Conservation (phyloP, 495 filamentous ascomycete genomes). For the Penicillium pulvis region DNA sequence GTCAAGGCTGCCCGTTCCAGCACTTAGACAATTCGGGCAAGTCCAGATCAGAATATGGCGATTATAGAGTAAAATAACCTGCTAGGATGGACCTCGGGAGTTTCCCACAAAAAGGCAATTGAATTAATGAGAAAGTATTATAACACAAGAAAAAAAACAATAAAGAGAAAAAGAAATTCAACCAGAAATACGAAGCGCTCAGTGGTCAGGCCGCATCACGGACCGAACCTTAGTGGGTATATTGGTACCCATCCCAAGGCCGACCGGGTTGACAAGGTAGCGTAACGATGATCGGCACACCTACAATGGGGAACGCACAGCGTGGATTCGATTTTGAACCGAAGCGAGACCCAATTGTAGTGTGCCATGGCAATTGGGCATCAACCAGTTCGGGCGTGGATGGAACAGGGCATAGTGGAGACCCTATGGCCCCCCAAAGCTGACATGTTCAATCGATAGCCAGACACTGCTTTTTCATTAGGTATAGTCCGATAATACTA, state of each 20-base stretch:
- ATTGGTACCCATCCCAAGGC: conserved; percentile 33
- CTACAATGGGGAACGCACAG: conserved; percentile 26
- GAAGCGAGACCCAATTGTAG: conserved; percentile 35
- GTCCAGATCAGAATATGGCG: conserved; percentile 28
- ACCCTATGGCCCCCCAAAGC: conserved; percentile 19
- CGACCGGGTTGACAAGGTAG: conserved; percentile 18
- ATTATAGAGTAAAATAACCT: background rate
- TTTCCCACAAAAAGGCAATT: conserved; percentile 4
- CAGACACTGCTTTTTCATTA: conserved; percentile 24
- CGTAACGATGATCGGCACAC: conserved; percentile 24
- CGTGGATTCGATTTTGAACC: conserved; percentile 29
- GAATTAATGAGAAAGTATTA: conserved; percentile 10
- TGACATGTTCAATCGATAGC: conserved; percentile 42
- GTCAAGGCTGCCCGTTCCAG: conserved; percentile 29
- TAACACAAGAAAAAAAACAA: conserved; percentile 2
- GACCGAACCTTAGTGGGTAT: conserved; percentile 34
- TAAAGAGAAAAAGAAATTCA: conserved; percentile 5
- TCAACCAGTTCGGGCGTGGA: conserved; percentile 35
- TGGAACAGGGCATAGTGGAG: conserved; percentile 25
- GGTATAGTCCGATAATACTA: background rate
- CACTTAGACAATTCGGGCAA: conserved; percentile 31
- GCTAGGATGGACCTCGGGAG: background rate
- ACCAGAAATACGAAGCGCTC: conserved; percentile 13
- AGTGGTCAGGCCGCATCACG: conserved; percentile 15
- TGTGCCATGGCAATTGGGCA: conserved; percentile 45